Evolutionary conservation across 495 filamentous ascomycete genomes (phyloP).

Genomic region (Durotheca rogersii): DNA sequence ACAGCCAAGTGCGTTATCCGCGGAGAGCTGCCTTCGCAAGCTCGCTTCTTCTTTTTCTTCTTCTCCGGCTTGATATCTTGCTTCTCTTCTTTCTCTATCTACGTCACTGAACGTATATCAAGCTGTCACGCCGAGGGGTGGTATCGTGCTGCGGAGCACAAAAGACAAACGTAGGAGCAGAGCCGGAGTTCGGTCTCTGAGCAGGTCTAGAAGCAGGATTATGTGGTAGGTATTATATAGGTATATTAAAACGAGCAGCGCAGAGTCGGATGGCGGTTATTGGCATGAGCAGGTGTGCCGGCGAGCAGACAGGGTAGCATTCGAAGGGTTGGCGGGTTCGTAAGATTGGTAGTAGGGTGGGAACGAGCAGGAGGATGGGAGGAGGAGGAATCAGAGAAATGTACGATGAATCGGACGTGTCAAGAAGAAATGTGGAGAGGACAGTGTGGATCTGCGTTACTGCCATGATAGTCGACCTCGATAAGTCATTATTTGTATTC

Average conservation of each 20-base stretch:
- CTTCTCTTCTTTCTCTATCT: conserved; percentile 1
- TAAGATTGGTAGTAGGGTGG: conserved; percentile 20
- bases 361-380: conserved; percentile 6
- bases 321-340: too few species aligned
- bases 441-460: neutral
- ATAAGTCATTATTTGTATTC: too few species aligned
- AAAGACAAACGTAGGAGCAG: neutral
- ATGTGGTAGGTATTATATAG: too few species aligned
- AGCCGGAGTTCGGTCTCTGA: conserved; percentile 1
- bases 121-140: conserved; percentile 5
- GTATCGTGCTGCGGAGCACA: conserved; percentile 1
- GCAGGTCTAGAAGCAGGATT: conserved; percentile 14
- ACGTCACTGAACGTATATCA: conserved; percentile 21
- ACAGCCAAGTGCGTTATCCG: neutral
- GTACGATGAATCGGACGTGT: conserved; percentile 28
- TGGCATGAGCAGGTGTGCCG: conserved; percentile 18
- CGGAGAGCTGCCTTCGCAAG: conserved; percentile 11
- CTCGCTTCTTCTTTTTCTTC: conserved; percentile 2
- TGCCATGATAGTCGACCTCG: too few species aligned
- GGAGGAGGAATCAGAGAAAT: conserved; percentile 31
- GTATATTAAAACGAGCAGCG: conserved; percentile 1
- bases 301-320: conserved; percentile 10
- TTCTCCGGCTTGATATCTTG: too few species aligned
- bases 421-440: conserved; percentile 18
- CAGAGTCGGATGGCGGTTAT: conserved; percentile 8